A percentile compares a stretch with the other conserved stretches of the same genome.
phyloP scores from a whole-genome alignment of 176 grass and related monocot genomes.

The Cymbopogon citratus region DNA sequence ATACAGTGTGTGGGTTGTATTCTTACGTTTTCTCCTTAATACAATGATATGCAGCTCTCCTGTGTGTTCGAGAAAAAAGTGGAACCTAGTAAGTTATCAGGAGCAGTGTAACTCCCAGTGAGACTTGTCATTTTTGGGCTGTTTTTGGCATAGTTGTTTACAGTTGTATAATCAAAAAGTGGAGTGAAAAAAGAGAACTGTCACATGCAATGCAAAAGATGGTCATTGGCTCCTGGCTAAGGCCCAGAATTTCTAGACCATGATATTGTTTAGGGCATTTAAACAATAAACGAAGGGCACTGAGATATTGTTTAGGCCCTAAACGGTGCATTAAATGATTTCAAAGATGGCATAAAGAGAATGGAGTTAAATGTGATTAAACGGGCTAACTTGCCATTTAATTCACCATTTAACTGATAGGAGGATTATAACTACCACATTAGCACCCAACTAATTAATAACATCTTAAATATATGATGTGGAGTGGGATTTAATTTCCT shows the following conservation, averaged over 20 bases:
- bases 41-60: neutral
- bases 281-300: too few relatives aligned
- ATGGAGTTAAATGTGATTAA: too few relatives aligned
- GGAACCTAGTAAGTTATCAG: neutral
- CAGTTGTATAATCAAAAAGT: neutral
- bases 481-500: too few relatives aligned
- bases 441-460: too few relatives aligned
- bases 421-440: too few relatives aligned
- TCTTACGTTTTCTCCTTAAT: neutral
- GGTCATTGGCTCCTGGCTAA: neutral
- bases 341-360: too few relatives aligned
- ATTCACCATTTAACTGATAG: too few relatives aligned
- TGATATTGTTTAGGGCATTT: too few relatives aligned
- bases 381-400: too few relatives aligned
- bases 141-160: neutral
- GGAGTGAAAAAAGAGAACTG: neutral
- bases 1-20: neutral
- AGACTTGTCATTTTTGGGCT: neutral
- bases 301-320: too few relatives aligned
- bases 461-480: too few relatives aligned
- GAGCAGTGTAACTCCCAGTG: neutral
- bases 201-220: neutral
- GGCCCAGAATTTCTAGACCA: neutral
- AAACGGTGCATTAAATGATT: too few relatives aligned
- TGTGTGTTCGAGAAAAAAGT: neutral